phyloP scores from a whole-genome alignment of 1,139 yeast genomes.

The Sugiyamaella pinicola region DNA sequence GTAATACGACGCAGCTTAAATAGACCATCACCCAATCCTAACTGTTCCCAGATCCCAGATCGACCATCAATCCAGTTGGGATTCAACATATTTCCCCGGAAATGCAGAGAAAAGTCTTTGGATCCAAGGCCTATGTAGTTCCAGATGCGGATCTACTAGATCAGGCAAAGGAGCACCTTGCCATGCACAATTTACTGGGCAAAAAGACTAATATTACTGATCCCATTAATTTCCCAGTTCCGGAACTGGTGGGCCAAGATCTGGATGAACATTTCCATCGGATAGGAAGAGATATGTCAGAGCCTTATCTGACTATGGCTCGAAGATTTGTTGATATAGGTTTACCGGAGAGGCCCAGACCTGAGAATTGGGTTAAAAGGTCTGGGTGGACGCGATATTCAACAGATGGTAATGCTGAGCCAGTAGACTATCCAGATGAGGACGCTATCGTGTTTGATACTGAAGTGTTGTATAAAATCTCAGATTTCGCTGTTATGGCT shows the following conservation, averaged over 20 bases:
- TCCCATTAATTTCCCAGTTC: slow-evolving; percentile 67
- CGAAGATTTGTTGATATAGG: slow-evolving; percentile 44
- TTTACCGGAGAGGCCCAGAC: slow-evolving; percentile 53
- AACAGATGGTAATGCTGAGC: slow-evolving; percentile 51
- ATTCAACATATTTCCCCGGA: slow-evolving; percentile 42
- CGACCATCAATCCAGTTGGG: slow-evolving; percentile 57
- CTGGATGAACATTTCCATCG: slow-evolving; percentile 84
- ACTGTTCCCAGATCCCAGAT: slow-evolving; percentile 8
- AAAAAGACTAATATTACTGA: slow-evolving; percentile 68
- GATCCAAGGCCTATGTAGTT: slow-evolving; percentile 22
- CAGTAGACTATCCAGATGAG: slow-evolving; percentile 72
- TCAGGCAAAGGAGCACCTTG: slow-evolving; percentile 63
- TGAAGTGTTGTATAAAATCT: slow-evolving; percentile 76
- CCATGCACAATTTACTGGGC: slow-evolving; percentile 68
- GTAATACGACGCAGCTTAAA: background rate
- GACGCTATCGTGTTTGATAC: slow-evolving; percentile 80
- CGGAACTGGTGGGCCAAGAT: slow-evolving; percentile 65
- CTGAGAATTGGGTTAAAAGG: slow-evolving; percentile 29
- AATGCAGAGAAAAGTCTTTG: slow-evolving; percentile 37
- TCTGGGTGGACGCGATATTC: slow-evolving; percentile 88
- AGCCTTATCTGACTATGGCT: slow-evolving; percentile 61
- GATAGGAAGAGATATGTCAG: slow-evolving; percentile 59
- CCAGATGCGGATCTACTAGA: slow-evolving; percentile 48
- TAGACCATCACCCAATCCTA: background rate
- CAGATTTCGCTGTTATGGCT: slow-evolving; percentile 78